Conservation (phyloP, 176 grass and related monocot genomes). For the Puccinellia tenuiflora region DNA sequence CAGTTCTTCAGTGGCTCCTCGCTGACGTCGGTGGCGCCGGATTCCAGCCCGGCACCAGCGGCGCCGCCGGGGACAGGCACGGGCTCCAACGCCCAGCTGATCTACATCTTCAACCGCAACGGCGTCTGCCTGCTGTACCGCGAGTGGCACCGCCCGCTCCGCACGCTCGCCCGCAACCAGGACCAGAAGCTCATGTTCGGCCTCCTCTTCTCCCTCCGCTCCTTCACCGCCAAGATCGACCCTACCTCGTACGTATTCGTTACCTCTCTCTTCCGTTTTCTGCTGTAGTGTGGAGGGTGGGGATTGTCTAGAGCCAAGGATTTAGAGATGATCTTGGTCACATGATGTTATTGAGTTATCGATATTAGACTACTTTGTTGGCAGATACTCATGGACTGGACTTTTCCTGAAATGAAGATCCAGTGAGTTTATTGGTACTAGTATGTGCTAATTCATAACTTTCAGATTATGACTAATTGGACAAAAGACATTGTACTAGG, state of each 20-base stretch:
- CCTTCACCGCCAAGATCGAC: slow-evolving; percentile 91
- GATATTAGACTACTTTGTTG: background rate
- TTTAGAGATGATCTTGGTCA: background rate
- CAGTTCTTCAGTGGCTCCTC: slow-evolving; percentile 83
- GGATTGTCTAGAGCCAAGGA: background rate
- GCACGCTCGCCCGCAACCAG: slow-evolving; percentile 70
- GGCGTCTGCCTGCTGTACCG: slow-evolving; percentile 87
- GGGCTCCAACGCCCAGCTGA: slow-evolving; percentile 62
- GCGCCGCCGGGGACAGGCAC: slow-evolving; percentile 64
- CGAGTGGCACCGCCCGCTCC: slow-evolving; percentile 84
- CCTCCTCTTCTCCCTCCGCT: slow-evolving; percentile 89
- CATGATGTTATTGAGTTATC: background rate
- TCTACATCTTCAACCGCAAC: slow-evolving; percentile 94
- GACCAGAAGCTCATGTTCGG: slow-evolving; percentile 99
- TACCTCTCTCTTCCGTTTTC: background rate
- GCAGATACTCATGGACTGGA: background rate
- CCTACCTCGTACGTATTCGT: slow-evolving; percentile 44
- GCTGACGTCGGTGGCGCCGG: slow-evolving; percentile 41
- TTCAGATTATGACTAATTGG: background rate
- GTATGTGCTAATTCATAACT: background rate
- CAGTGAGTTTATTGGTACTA: background rate
- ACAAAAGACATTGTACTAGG: background rate
- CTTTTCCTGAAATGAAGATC: slow-evolving; percentile 2
- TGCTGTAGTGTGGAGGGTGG: background rate
- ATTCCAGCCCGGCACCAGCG: slow-evolving; percentile 50